phyloP scores from a whole-genome alignment of 2,329 filamentous ascomycete species.

The Hysterium pulicare region DNA sequence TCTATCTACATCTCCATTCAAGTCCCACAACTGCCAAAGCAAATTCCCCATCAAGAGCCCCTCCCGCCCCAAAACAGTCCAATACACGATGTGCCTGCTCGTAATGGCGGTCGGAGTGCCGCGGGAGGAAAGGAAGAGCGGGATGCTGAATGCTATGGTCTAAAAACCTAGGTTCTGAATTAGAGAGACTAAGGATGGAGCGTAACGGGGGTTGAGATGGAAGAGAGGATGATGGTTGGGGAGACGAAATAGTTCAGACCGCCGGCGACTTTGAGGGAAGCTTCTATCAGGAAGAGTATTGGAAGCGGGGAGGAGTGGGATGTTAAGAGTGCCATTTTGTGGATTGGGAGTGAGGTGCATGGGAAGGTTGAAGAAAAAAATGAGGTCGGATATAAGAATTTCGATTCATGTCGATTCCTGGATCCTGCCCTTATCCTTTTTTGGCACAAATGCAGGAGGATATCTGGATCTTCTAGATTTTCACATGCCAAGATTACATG shows the following conservation, averaged over 20 bases:
- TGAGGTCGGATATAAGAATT: too few species aligned
- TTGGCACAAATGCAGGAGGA: too few species aligned
- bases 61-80: neutral
- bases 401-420: too few species aligned
- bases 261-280: conserved; percentile 13
- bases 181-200: conserved; percentile 6
- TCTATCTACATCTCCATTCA: neutral
- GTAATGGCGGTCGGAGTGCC: neutral
- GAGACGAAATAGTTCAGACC: conserved; percentile 14
- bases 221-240: conserved; percentile 11
- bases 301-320: conserved; percentile 8
- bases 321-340: too few species aligned
- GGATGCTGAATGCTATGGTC: conserved; percentile 18
- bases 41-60: neutral
- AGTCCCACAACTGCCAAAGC: neutral
- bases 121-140: conserved; percentile 12
- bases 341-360: too few species aligned
- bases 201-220: conserved; percentile 8
- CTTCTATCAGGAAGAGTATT: conserved; percentile 15
- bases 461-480: too few species aligned
- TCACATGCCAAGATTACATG: too few species aligned
- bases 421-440: too few species aligned
- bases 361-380: too few species aligned
- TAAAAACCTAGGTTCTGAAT: conserved; percentile 14
- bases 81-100: conserved; percentile 1